phyloP scores from a whole-genome alignment of 805 yeast genomes.

The Kodamaea kaohsiungensis region DNA sequence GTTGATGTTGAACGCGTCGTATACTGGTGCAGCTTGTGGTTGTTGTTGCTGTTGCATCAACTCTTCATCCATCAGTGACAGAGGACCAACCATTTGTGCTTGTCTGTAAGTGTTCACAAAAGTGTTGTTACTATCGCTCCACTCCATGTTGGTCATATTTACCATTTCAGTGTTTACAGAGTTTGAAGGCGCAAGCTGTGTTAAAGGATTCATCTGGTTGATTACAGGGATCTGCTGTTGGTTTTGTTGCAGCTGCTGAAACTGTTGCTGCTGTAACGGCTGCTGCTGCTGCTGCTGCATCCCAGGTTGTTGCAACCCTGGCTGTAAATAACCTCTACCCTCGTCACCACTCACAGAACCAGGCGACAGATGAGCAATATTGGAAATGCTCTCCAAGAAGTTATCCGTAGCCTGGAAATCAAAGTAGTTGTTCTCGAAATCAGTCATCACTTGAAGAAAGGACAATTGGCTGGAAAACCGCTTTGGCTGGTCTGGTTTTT shows the following conservation, averaged over 20 bases:
- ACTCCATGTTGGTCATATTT: constrained; percentile 2
- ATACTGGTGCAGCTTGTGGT: not conserved
- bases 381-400: constrained; percentile 29
- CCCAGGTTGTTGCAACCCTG: constrained; percentile 2
- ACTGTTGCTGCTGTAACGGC: constrained; percentile 1
- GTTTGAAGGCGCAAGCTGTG: not conserved
- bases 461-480: not conserved
- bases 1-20: not conserved
- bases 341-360: constrained; percentile 22
- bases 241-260: constrained; percentile 8
- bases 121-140: constrained; percentile 5
- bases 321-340: not conserved
- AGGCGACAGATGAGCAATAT: constrained; percentile 23
- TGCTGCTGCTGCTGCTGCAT: constrained; percentile 7
- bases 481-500: not conserved
- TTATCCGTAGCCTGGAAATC: constrained; percentile 32
- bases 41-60: not conserved
- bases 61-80: not conserved
- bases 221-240: not conserved
- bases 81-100: not conserved
- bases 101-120: not conserved
- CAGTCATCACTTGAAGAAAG: constrained; percentile 12
- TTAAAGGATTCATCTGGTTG: not conserved
- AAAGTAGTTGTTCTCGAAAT: constrained; percentile 15
- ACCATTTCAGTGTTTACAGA: constrained; percentile 1